phyloP scores from a whole-genome alignment of 495 filamentous ascomycete genomes.

The Schizothecium vesticola region DNA sequence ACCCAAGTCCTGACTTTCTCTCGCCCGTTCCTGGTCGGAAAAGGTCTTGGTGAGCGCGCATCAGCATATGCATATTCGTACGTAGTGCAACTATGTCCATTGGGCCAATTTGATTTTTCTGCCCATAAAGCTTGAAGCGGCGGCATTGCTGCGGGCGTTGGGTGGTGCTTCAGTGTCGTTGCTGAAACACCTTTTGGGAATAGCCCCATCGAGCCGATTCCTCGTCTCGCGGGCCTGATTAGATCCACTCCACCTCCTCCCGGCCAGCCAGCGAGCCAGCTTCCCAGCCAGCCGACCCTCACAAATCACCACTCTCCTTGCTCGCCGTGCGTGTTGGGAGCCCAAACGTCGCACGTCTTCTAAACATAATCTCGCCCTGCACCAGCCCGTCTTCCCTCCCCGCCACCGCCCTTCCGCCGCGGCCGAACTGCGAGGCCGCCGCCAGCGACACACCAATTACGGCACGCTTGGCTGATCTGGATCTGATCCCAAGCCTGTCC shows the following conservation, averaged over 20 bases:
- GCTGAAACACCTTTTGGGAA: slow-evolving; percentile 21
- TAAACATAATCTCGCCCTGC: not conserved
- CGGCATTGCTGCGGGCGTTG: not conserved
- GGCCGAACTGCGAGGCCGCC: not conserved
- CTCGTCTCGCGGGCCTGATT: not conserved
- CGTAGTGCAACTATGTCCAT: not conserved
- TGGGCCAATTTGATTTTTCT: not conserved
- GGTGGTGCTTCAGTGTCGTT: slow-evolving; percentile 6
- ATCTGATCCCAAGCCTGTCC: not conserved
- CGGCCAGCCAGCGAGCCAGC: not conserved
- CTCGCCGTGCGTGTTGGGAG: not conserved
- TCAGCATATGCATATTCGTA: not conserved
- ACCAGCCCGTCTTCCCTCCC: not conserved
- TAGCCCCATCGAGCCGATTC: slow-evolving; percentile 5
- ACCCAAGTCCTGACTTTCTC: not conserved
- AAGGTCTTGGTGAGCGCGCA: not conserved
- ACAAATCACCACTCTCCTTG: not conserved
- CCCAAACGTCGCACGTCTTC: not conserved
- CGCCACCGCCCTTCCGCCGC: not conserved
- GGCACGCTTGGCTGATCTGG: not conserved
- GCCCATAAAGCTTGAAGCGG: no score
- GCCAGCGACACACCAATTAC: not conserved
- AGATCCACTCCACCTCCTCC: not conserved
- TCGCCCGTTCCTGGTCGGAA: not conserved
- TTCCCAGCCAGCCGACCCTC: not conserved